Percentiles rank a stretch among this genome's conserved stretches.
Evolutionary conservation across 768 basidiomycete species (phyloP).

Genomic region (Pulveroboletus sp.): DNA sequence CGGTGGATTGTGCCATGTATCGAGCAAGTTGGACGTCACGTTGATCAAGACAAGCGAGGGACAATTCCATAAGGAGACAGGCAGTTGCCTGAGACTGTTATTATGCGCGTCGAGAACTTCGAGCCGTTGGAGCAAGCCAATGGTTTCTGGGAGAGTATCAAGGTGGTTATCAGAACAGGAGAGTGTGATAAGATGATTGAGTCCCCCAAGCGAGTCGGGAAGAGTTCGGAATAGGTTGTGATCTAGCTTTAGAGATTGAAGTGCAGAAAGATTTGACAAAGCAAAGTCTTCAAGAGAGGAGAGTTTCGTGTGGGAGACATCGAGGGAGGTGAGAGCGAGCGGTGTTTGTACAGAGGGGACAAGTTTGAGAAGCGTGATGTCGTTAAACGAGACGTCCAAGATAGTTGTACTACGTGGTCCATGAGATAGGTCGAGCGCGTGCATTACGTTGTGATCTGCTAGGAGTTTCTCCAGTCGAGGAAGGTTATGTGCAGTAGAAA

Average conservation of each 20-base stretch:
- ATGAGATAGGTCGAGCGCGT: conserved; percentile 73
- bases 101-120: conserved; percentile 83
- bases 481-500: conserved; percentile 62
- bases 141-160: conserved; percentile 63
- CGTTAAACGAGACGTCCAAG: conserved; percentile 82
- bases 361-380: conserved; percentile 75
- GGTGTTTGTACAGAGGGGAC: conserved; percentile 43
- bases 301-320: conserved; percentile 85
- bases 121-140: conserved; percentile 73
- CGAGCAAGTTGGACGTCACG: conserved; percentile 82
- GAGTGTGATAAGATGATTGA: conserved; percentile 64
- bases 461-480: conserved; percentile 63
- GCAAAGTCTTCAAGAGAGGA: conserved; percentile 74
- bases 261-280: conserved; percentile 65
- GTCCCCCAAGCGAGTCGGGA: conserved; percentile 77
- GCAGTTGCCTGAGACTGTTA: conserved; percentile 78
- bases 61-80: conserved; percentile 80
- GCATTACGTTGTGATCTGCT: conserved; percentile 81
- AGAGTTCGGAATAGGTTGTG: conserved; percentile 83
- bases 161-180: conserved; percentile 92
- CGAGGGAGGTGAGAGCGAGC: conserved; percentile 66
- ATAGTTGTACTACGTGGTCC: conserved; percentile 54
- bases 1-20: conserved; percentile 65
- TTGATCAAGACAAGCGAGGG: conserved; percentile 68
- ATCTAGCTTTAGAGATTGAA: conserved; percentile 70